These are phyloP conservation scores for Priceomyces medius DNA, from an alignment of 805 yeast genomes.

Conservation along the genomic window DNA sequence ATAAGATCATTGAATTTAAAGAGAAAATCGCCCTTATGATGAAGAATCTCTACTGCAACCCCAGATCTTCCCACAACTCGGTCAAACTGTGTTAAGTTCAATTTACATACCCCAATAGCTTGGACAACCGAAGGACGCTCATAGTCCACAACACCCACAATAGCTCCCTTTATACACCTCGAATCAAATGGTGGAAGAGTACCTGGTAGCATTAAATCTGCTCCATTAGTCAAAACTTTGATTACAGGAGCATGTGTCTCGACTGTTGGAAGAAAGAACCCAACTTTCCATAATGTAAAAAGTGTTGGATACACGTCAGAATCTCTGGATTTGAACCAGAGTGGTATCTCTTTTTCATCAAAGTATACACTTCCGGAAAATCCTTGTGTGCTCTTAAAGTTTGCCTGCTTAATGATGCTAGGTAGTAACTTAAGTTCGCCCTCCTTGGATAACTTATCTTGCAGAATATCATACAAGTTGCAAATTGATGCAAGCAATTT, in stretches of 20 bases:
- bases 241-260: conserved; percentile 74
- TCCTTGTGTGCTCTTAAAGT: conserved; percentile 54
- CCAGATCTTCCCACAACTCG: conserved; percentile 67
- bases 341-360: conserved; percentile 62
- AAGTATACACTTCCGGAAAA: conserved; percentile 63
- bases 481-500: conserved; percentile 47
- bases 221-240: conserved; percentile 70
- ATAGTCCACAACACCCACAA: conserved; percentile 71
- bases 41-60: conserved; percentile 73
- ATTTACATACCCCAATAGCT: conserved; percentile 67
- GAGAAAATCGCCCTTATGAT: conserved; percentile 65
- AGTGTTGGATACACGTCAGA: conserved; percentile 64
- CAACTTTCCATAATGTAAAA: conserved; percentile 68
- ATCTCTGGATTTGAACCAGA: conserved; percentile 68
- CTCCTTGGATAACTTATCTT: conserved; percentile 40
- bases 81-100: conserved; percentile 45
- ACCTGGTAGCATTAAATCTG: conserved; percentile 79
- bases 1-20: conserved; percentile 48
- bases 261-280: conserved; percentile 63
- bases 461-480: conserved; percentile 38
- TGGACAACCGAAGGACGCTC: conserved; percentile 59
- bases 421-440: conserved; percentile 47
- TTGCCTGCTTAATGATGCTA: conserved; percentile 56
- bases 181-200: conserved; percentile 58
- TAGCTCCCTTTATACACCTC: conserved; percentile 45